A percentile compares a stretch with the other conserved stretches of the same genome.
phyloP scores from a whole-genome alignment of 140 eudicot species.

The Stevia rebaudiana region DNA sequence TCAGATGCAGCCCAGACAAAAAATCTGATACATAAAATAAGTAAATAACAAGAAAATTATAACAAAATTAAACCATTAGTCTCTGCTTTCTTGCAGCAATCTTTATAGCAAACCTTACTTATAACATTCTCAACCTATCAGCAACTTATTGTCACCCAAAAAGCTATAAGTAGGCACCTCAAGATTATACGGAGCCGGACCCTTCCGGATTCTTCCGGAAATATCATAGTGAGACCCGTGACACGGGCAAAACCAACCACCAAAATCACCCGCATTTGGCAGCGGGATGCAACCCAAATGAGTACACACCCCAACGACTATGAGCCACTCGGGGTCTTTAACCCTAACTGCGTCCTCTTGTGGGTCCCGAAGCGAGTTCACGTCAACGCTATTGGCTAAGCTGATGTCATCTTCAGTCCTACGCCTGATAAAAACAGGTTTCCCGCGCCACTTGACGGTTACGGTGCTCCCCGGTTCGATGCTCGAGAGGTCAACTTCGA shows the following conservation, averaged over 20 bases:
- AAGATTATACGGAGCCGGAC: conserved; percentile 77
- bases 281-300: conserved; percentile 84
- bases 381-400: conserved; percentile 70
- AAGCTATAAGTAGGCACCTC: conserved; percentile 83
- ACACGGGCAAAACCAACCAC: conserved; percentile 94
- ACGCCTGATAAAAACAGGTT: conserved; percentile 75
- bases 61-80: conserved; percentile 18
- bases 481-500: conserved; percentile 79
- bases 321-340: conserved; percentile 80
- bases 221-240: conserved; percentile 84
- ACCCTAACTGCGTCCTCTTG: conserved; percentile 70
- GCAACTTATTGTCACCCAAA: conserved; percentile 73
- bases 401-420: conserved; percentile 64
- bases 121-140: conserved; percentile 46
- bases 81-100: conserved; percentile 18
- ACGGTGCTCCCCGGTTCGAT: conserved; percentile 78
- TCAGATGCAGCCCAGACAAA: conserved; percentile 26
- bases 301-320: conserved; percentile 83
- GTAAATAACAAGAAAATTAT: conserved; percentile 5
- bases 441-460: conserved; percentile 88
- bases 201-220: conserved; percentile 82
- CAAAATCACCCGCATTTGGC: conserved; percentile 86
- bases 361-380: conserved; percentile 65
- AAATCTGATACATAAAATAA: conserved; percentile 26
- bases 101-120: not conserved